Evolutionary conservation across 805 yeast species (phyloP), one percentile per base, ranked within the genome.

Genomic region (Cyberlindnera nakhonratchasimensis): DNA sequence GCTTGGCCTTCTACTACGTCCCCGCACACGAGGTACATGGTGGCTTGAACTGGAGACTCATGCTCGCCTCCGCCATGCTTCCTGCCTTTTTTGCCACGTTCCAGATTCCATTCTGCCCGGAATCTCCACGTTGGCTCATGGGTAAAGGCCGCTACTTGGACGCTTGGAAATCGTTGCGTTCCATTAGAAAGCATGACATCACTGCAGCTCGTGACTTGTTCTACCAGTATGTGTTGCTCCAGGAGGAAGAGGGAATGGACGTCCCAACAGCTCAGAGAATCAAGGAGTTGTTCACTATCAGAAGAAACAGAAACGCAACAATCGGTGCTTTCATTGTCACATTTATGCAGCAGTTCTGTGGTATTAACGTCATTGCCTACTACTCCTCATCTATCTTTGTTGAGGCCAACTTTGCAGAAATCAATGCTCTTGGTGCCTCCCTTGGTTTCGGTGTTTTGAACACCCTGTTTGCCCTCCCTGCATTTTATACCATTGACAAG

Each of bases 321-420:
- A 53, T 82, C 43, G 95, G 86, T 42, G 79, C 95, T 4, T 82
- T 83, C 75, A 73, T 86, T 50, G 87, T 81, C 46, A 87, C 88
- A 79, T 84, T 86, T 58, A 82, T 83, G 87, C 96, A 87, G 67
- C 95, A 87, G 62, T 84, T 86, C 67, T 87, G 95, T 65, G 96
- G 96, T 53, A 78, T 87, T 61, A 87, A 87, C 57, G 91, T 86
- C 40, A 86, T 87, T 64, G 91, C 95, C 16, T 84, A 86, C 65
- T 87, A 85, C 63, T 83, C 91, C 1, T 81, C 93, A 0, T 71
- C 84, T 9, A 86, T 87, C 44, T 87, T 87, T 65, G 62, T 72
- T 18, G 73, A 80, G 43, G 78, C 89, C 18, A 84, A 83, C 32
- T 80, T 82, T 63, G 63, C 75, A 30, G 77, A 74, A 47, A 69